Base-by-base conservation (phyloP, 225 moss, liverwort and hornwort genomes). In the Pseudisothecium myosuroides region DNA sequence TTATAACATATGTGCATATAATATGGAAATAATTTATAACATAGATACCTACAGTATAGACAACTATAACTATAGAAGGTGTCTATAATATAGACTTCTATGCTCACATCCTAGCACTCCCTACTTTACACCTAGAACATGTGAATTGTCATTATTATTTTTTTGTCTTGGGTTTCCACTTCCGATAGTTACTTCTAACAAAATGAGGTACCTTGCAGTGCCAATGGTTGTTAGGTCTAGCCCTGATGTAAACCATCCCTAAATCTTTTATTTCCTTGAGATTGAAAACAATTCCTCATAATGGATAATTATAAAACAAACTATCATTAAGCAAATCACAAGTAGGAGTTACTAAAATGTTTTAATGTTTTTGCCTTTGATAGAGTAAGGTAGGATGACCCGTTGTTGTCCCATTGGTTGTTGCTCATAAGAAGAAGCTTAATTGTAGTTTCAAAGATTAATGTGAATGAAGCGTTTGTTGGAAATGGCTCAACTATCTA, bases 331-430 rank as follows among this genome's bases (percentile, higher is more conserved):
- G 0, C 0, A 39, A 58, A 58, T 56, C 7, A 28, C 39, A 28
- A 8, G 5, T 58, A 0, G 8, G 39, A 39, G 10, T 18, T 27
- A 3, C 39, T 11, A 17, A 18, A 9, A 27, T 58, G 10, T 58
- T 28, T 80, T 12, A 18, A 8, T 0, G 0, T 10, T 37, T 55
- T 36, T 55, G 37, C 0, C 6, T 1, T 4, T 36, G 5, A 9
- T 37, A 2, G 15, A 52, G 52, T 36, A 76, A 12, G 2, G 2
- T 36, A 6, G 15, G 2, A 55, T 37, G 14, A 23, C 1, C 3
- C 1, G 36, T 9, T 23, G 14, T 77, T 0, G 0, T 76, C 14
- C 3, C 1, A 14, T 34, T 14, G 6, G 3, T 54, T 0, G 0
- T 37, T 23, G 15, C 4, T 15, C 0, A 23, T 6, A 54, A 23